Conservation (phyloP, 2,329 filamentous ascomycete species). For the Cladosporium sp. region DNA sequence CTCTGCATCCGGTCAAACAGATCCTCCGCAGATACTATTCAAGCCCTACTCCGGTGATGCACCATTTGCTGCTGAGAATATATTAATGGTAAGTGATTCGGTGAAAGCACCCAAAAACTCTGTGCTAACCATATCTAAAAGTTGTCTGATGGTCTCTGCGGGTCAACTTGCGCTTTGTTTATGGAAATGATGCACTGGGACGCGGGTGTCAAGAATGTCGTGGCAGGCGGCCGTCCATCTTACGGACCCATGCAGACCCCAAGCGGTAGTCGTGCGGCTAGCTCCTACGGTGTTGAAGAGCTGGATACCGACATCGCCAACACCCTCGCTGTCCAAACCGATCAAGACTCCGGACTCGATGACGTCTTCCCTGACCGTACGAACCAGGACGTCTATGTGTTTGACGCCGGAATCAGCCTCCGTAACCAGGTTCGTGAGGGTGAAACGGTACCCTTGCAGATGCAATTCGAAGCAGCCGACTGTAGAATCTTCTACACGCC, state of each 20-base stretch:
- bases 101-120: no score
- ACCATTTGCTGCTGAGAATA: no score
- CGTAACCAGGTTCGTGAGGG: conserved; percentile 35
- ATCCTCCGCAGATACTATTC: no score
- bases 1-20: not conserved
- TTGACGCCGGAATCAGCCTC: conserved; percentile 31
- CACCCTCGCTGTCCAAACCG: not conserved
- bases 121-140: not conserved
- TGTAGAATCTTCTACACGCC: no score
- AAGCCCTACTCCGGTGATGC: no score
- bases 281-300: not conserved
- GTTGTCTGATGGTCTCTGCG: conserved; percentile 26
- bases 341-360: conserved; percentile 22
- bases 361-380: not conserved
- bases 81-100: no score
- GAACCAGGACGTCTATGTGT: conserved; percentile 15
- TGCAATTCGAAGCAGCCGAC: no score
- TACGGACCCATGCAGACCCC: conserved; percentile 26
- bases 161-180: conserved; percentile 26
- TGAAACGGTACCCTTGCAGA: conserved; percentile 32
- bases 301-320: conserved; percentile 7
- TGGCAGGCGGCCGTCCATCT: conserved; percentile 24
- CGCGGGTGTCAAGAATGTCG: conserved; percentile 26
- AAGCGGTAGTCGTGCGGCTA: conserved; percentile 6
- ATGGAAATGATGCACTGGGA: conserved; percentile 27